Base-by-base conservation (phyloP, 73 alveolate genomes). In the Paramecium sexaurelia region DNA sequence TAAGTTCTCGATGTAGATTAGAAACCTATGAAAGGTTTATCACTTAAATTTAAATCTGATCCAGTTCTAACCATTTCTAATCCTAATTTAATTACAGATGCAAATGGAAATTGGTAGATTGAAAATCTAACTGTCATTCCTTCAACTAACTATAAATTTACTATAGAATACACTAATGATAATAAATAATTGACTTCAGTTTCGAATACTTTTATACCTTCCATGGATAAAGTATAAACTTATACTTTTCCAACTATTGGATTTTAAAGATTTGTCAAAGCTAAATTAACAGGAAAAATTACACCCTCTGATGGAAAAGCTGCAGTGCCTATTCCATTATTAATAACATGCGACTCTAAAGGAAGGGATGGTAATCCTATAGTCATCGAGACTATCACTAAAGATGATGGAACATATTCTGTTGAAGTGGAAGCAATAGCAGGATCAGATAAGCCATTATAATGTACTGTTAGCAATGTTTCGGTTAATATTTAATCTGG, bases 291-390 rank as follows among this genome's bases (percentile, higher is more conserved):
- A 20, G 90, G 90, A 7, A 41, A 13, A 43, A 78, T 78, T 10
- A 39, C 75, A 15, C 40, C 90, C 0, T 15, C 90, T 29, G 73
- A 39, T 37, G 90, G 90, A 11, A 37, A 37, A 33, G 71, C 55
- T 9, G 35, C 43, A 22, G 36, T 78, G 0, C 90, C 90, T 40
- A 41, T 78, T n/a, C 90, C 90, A 45, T 40, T 78, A 19, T 1
- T 22, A 6, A 45, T 45, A 20, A 78, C 68, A 1, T 41, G 75
- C 22, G 90, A 78, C 41, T 20, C 75, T 24, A 78, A 78, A 26
- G 90, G 90, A 8, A 78, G 55, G 19, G 90, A 78, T 78, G 90
- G 90, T 2, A 78, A 78, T 22, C 90, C 90, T 9, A 78, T 78
- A 22, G 6, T 3, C 1, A 19, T 78, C 9, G 43, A 78, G 0